Base-by-base conservation (phyloP, 1,284 basidiomycete species). In the Fomitopsis betulina region DNA sequence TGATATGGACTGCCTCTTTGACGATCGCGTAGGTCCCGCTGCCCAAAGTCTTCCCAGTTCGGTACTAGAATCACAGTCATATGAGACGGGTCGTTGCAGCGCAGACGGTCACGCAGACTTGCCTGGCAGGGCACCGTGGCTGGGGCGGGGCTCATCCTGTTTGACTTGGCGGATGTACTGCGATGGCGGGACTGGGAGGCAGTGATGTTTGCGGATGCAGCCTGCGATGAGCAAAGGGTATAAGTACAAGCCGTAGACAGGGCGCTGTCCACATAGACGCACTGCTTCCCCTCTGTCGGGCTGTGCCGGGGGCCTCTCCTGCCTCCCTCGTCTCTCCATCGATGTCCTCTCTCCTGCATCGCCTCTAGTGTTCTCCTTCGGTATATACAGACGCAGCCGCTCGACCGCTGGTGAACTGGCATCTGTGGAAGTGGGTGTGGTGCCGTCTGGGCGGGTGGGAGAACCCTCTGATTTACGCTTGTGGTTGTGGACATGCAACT, bases 1-100 rank as follows among this genome's bases (percentile, higher is more conserved):
- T 89, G 79, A 98, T 92, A 70, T 98, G 96, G 15, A 98, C 94
- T 49, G 94, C 96, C 78, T 98, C 96, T 73, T 94, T 94, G 61
- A 94, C 92, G 68, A 94, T 92, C 60, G 92, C 91, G 70, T 94
- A 95, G 9, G 91, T 97, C 53, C 91, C 96, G 73, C 92, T 95
- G 35, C 96, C 93, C 35, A 96, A 82, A 5, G 91, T 94, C 75
- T 89, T 91, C 62, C 93, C 93, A n/a, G 93, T 95, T 69, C 93
- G 91, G 71, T 96, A 96, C 92, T 95, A 45, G 23, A 13, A 21
- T 17, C 27, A 53, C 33, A 49, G 21, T 55, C 56, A 53, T 60
- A 63, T 57, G 62, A 64, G 63, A 40, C n/a, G 7, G 49, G 60
- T 49, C 21, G 15, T 43, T 9, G 50, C 45, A 35, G 56, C n/a